Evolutionary conservation across 2,329 filamentous ascomycete species (phyloP), one percentile per base, ranked within the genome.

Genomic region (Fusarium sp.): DNA sequence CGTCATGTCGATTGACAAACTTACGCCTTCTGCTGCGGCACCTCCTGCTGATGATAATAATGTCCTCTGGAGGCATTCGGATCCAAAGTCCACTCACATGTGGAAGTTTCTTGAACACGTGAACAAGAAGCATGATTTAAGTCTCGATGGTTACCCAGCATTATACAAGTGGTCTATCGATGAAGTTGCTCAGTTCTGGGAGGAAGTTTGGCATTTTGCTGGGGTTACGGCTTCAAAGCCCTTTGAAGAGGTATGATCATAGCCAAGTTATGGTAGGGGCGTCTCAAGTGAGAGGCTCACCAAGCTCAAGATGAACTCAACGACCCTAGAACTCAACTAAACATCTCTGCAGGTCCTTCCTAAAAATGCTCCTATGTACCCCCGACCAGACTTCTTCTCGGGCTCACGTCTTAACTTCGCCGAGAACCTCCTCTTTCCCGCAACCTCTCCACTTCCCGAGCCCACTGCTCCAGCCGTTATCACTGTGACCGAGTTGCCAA

Each of bases 341-440:
- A 42, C n/a, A 45, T 16, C 14, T 35, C 29, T 31, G 21, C 76
- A 95, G 91, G 92, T 94, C 45, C 84, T 97, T 23, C 89, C 92
- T 29, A 80, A 87, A 44, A 82, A 89, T 60, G 87, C 90, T 10
- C 86, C 89, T 51, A 93, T 98, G 87, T 98, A 94, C 77, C 95
- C 95, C 29, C 91, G 94, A 29, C 95, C 95, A 12, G 85, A 91
- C 66, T 98, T 97, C 85, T 98, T 98, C 80, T 81, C 90, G 63
- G 92, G 91, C 15, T 89, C 93, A 19, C 90, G 86, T 64, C 86
- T 98, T 73, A 99, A 98, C 82, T 98, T 98, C 80, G 95, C 95
- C 31, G 94, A 98, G 83, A 99, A 99, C 80, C 86, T 98, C 60
- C 89, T 99, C 7, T 98, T 92, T 80, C 95, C 95, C 7, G 86